phyloP scores from a whole-genome alignment of 371 early-diverging fungal species.

The Globomyces sp. region DNA sequence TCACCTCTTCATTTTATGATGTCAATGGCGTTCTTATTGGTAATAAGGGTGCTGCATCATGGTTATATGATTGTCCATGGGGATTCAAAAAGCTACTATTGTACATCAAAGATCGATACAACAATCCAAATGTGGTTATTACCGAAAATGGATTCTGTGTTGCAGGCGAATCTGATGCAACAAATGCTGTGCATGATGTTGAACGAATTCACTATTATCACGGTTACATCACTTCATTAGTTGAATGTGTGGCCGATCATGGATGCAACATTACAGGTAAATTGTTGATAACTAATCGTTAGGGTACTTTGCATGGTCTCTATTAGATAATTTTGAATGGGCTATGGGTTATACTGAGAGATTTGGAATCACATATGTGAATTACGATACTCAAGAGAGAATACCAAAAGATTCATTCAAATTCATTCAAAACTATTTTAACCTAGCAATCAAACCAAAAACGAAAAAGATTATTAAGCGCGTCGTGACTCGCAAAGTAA shows the following conservation, averaged over 20 bases:
- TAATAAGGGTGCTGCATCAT: slow-evolving; percentile 18
- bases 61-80: slow-evolving; percentile 29
- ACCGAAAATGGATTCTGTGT: slow-evolving; percentile 43
- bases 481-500: no score
- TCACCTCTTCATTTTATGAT: slow-evolving; percentile 2
- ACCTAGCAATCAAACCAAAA: slow-evolving; percentile 7
- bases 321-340: slow-evolving; percentile 39
- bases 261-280: slow-evolving; percentile 26
- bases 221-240: slow-evolving; percentile 24
- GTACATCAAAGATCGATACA: slow-evolving; percentile 27
- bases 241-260: slow-evolving; percentile 20
- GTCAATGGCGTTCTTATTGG: slow-evolving; percentile 23
- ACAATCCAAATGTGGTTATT: slow-evolving; percentile 28
- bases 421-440: slow-evolving; percentile 21
- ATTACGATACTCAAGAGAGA: slow-evolving; percentile 30
- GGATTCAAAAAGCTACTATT: slow-evolving; percentile 27
- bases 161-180: slow-evolving; percentile 19
- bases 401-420: slow-evolving; percentile 31
- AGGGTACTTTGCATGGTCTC: slow-evolving; percentile 39
- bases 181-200: slow-evolving; percentile 28
- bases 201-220: slow-evolving; percentile 30
- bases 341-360: slow-evolving; percentile 29
- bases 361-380: slow-evolving; percentile 36
- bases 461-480: neutral
- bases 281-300: no score